Base-by-base conservation (phyloP, 768 basidiomycete genomes). In the Naematelia aurantialba region DNA sequence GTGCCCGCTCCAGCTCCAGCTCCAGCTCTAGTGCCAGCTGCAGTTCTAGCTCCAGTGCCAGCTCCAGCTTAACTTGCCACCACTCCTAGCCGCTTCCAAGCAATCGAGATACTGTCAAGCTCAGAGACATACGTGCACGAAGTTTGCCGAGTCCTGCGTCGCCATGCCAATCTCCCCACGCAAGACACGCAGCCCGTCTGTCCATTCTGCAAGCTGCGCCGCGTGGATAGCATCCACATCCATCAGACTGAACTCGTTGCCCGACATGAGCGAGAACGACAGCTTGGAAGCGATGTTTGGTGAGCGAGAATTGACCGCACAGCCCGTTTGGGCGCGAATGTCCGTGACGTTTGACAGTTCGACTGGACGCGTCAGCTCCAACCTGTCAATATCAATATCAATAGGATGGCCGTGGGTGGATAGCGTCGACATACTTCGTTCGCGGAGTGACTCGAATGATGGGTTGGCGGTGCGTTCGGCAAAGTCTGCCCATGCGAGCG, bases 191-290 rank as follows among this genome's bases (percentile, higher is more conserved):
- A 73, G 50, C 3, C 72, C 72, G 56, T 73, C 72, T 4, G 66
- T 65, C 72, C 72, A 73, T 31, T 73, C 72, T n/a, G 72, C 67
- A 17, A 70, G 39, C 50, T 73, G 72, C 13, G 66, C 67, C 17
- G 62, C 60, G 51, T 73, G 72, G 14, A 73, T 60, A 3, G 69
- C 69, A 50, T 70, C 72, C 19, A 73, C 31, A 47, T 73, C 72
- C n/a, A 73, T 39, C 21, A 73, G 46, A 54, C 69, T 70, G 31
- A 60, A 26, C 11, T 70, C 69, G 3, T 42, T n/a, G 29, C 63
- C 67, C 8, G 58, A 51, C 55, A 73, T 66, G 55, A 73, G 56
- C 10, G 72, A 73, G 57, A 73, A 73, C 4, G 60, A 63, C 2
- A 67, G 53, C 39, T 70, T 73, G 14, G 72, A 70, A 0, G 60